A percentile compares a stretch with the other conserved stretches of the same genome.
Conservation (phyloP, 106 monocot species). For the Cymbidium sinense region DNA sequence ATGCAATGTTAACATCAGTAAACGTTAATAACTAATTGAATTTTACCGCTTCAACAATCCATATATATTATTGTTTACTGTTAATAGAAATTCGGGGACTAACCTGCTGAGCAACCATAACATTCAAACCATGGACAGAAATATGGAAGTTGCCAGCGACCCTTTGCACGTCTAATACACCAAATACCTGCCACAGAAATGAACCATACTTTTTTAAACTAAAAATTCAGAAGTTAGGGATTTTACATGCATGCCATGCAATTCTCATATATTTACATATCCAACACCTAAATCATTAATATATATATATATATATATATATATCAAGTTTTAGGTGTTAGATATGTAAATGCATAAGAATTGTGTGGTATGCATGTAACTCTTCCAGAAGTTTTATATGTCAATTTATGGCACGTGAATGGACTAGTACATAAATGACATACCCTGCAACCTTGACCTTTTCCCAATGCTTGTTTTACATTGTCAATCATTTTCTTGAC, state of each 20-base stretch:
- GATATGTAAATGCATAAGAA: no score
- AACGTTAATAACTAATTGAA: not conserved
- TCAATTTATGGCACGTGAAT: not conserved
- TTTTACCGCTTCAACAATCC: not conserved
- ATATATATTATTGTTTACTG: not conserved
- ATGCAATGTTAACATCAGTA: not conserved
- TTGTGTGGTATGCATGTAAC: no score
- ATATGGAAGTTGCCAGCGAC: constrained; percentile 98
- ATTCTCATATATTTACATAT: no score
- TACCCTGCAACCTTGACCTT: constrained; percentile 94
- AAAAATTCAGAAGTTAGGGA: not conserved
- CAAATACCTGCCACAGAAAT: constrained; percentile 60
- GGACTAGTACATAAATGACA: not conserved
- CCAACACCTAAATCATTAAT: no score
- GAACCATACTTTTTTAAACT: not conserved
- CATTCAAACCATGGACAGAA: constrained; percentile 88
- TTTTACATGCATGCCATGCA: no score
- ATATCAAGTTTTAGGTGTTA: no score
- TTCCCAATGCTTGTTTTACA: constrained; percentile 65
- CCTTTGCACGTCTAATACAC: constrained; percentile 91
- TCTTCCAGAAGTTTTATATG: no score
- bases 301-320: no score
- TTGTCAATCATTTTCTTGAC: constrained; percentile 77
- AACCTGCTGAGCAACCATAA: constrained; percentile 94
- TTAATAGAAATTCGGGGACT: constrained; percentile 1